Percentiles rank a stretch among this genome's conserved stretches.
These are phyloP conservation scores for Salix caprea DNA, from an alignment of 345 rosid species.

Conservation along the genomic window DNA sequence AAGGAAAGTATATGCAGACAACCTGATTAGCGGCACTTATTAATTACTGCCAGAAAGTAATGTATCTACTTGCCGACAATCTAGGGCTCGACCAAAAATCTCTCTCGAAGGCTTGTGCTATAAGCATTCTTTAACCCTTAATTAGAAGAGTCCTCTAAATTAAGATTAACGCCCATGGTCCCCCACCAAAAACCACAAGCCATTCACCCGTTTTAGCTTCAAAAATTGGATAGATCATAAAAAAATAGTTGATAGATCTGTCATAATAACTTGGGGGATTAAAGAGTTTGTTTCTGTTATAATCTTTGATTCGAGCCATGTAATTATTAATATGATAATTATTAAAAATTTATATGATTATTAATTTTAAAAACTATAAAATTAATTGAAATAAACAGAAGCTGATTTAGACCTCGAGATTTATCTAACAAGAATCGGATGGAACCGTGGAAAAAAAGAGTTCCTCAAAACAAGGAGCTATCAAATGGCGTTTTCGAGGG, in stretches of 20 bases:
- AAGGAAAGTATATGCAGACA: neutral
- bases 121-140: neutral
- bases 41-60: neutral
- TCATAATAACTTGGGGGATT: no score
- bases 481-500: neutral
- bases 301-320: accelerated
- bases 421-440: no score
- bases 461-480: conserved; percentile 22
- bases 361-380: no score
- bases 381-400: no score
- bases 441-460: neutral
- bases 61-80: neutral
- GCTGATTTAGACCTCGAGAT: no score
- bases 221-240: neutral
- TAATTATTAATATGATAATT: no score
- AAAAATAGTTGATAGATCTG: no score
- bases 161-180: neutral
- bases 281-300: no score
- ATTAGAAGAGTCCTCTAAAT: neutral
- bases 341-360: no score
- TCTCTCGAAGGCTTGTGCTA: neutral
- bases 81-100: neutral
- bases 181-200: neutral
- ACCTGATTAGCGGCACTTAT: neutral
- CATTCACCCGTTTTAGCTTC: neutral